A percentile compares a stretch with the other conserved stretches of the same genome.
Evolutionary conservation across 2,329 filamentous ascomycete genomes (phyloP).

Genomic region (Aspergillus udagawae): DNA sequence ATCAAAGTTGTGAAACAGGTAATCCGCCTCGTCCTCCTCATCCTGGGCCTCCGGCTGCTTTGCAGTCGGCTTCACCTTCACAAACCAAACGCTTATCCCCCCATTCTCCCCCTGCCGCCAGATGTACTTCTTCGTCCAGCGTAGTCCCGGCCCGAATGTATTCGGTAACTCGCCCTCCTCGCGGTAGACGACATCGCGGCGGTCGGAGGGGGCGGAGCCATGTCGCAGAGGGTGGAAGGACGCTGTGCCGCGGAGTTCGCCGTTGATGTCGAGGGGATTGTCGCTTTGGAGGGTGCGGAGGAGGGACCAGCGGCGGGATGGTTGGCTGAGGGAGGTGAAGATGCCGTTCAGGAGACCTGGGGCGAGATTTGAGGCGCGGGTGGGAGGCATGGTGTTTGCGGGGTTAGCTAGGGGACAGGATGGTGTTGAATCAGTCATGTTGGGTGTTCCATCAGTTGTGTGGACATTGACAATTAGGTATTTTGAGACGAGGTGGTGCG

Average conservation of each 20-base stretch:
- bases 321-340: slow-evolving; percentile 26
- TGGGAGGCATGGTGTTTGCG: neutral
- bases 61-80: slow-evolving; percentile 26
- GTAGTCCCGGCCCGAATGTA: slow-evolving; percentile 23
- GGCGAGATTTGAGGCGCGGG: slow-evolving; percentile 5
- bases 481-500: neutral
- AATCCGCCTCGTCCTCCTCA: slow-evolving; percentile 34
- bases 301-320: slow-evolving; percentile 31
- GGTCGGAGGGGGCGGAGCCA: slow-evolving; percentile 3
- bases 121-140: slow-evolving; percentile 43
- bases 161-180: slow-evolving; percentile 41
- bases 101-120: slow-evolving; percentile 33
- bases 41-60: slow-evolving; percentile 6
- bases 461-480: neutral
- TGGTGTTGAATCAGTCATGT: neutral
- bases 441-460: neutral
- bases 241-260: slow-evolving; percentile 38
- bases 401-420: neutral
- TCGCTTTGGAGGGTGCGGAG: slow-evolving; percentile 38
- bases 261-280: slow-evolving; percentile 39
- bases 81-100: slow-evolving; percentile 44
- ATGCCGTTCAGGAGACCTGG: slow-evolving; percentile 19
- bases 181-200: slow-evolving; percentile 35
- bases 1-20: slow-evolving; percentile 43
- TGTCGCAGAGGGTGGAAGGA: slow-evolving; percentile 28